Evolutionary conservation across 306 rosid genomes (phyloP), one percentile per base, ranked within the genome.

Genomic region (Vachellia pachyceras): DNA sequence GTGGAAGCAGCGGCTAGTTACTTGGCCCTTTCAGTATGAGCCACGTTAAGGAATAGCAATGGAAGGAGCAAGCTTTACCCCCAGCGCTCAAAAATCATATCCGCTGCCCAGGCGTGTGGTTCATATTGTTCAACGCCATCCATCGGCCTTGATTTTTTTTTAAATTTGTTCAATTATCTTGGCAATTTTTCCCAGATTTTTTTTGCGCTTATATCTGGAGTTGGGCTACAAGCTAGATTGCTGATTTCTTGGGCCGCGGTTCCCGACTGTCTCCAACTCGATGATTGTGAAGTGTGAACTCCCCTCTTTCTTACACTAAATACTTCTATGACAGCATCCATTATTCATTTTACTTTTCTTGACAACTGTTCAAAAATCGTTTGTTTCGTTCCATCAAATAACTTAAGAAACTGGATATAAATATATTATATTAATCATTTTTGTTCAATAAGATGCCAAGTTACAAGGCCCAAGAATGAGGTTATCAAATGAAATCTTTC

Each of bases 61-160:
- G 73, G 39, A 68, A 49, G 73, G 0, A 23, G 65, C 6, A 18
- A 17, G 41, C 0, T 8, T 49, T 5, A 20, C 55, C 55, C 55
- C 11, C 5, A 17, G 40, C 33, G 64, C 74, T 54, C 33, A 42
- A 70, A n/a, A n/a, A 82, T 60, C 83, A 83, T 75, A 87, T 85
- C 97, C 90, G 80, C 70, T 84, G 61, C 77, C 83, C 80, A n/a
- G 6, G 23, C 47, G 10, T 90, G 91, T 89, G 93, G 89, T 88
- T 80, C 70, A 35, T 61, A 65, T 66, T 42, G n/a, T 85, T 35
- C 76, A 77, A 41, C 68, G 66, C 72, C 76, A 52, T 5, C 5
- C 3, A 17, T 65, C 33, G 66, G 0, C n/a, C 36, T 71, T 39
- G 7, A 13, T 46, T 71, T 11, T 3, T 37, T 1, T n/a, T n/a